Percentiles rank a stretch among this genome's conserved stretches.
These are phyloP conservation scores for Brettanomyces custersianus DNA, from an alignment of 805 yeast genomes.

Conservation along the genomic window DNA sequence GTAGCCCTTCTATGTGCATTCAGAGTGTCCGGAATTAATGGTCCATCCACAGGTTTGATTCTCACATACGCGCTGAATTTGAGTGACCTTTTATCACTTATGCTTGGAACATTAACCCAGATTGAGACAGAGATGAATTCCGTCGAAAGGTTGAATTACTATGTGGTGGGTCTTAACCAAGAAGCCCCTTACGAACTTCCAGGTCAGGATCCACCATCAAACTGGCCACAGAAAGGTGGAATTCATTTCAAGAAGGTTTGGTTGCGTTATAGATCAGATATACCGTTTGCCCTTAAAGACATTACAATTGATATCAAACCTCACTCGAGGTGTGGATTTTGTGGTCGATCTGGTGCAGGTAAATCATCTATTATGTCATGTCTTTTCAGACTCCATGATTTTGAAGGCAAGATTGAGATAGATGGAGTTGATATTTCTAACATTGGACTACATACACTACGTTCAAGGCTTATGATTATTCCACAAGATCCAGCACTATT, in stretches of 20 bases:
- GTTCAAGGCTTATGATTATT: conserved; percentile 54
- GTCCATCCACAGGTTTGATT: conserved; percentile 55
- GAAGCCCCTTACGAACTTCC: conserved; percentile 54
- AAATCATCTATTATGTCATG: conserved; percentile 58
- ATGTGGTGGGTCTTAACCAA: conserved; percentile 52
- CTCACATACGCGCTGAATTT: conserved; percentile 50
- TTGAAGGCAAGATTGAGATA: conserved; percentile 42
- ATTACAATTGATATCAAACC: conserved; percentile 36
- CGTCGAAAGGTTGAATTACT: conserved; percentile 60
- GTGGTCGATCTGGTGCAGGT: conserved; percentile 91
- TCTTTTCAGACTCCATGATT: conserved; percentile 46
- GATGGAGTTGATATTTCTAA: conserved; percentile 49
- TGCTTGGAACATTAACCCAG: conserved; percentile 52
- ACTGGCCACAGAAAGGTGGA: conserved; percentile 43
- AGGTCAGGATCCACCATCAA: conserved; percentile 29
- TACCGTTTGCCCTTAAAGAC: conserved; percentile 48
- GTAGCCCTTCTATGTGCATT: conserved; percentile 51
- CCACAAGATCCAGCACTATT: conserved; percentile 69
- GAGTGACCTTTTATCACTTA: conserved; percentile 45
- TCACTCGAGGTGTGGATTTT: conserved; percentile 66
- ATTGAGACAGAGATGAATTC: conserved; percentile 77
- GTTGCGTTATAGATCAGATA: conserved; percentile 50
- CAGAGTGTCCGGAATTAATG: conserved; percentile 45
- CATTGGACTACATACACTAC: conserved; percentile 43
- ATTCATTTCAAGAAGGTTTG: conserved; percentile 40